Evolutionary conservation across 257 asterid species (phyloP).

Genomic region (Ophiorrhiza pumila): DNA sequence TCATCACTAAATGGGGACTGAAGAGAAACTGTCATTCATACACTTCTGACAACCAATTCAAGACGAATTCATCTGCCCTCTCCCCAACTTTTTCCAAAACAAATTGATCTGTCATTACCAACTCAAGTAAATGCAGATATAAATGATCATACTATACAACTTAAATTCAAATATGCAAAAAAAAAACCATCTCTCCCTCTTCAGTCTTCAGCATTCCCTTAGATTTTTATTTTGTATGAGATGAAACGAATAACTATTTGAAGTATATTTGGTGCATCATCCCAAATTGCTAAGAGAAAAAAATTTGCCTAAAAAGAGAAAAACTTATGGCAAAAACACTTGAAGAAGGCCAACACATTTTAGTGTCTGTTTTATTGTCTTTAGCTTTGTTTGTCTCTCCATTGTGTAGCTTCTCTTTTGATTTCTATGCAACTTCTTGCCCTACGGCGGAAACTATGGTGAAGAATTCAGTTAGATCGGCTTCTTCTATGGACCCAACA

Average conservation of each 20-base stretch:
- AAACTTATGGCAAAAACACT: not conserved
- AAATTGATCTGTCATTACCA: conserved; percentile 13
- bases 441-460: conserved; percentile 68
- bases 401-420: conserved; percentile 35
- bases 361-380: not conserved
- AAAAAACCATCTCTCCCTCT: not conserved
- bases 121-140: conserved; percentile 42
- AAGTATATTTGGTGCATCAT: not conserved
- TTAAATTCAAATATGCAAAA: not conserved
- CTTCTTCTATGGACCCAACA: conserved; percentile 59
- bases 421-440: conserved; percentile 58
- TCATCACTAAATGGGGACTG: no score
- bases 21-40: not conserved
- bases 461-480: conserved; percentile 60
- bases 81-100: not conserved
- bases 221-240: not conserved
- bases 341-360: not conserved
- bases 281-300: not conserved
- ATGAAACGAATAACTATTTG: not conserved
- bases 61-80: conserved; percentile 4
- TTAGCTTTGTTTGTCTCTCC: conserved; percentile 23
- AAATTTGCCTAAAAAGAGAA: not conserved
- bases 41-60: not conserved
- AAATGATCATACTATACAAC: conserved; percentile 12
- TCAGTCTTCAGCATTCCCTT: not conserved